A percentile compares a stretch with the other conserved stretches of the same genome.
phyloP scores from a whole-genome alignment of 148 eudicot species.

The Silene latifolia region DNA sequence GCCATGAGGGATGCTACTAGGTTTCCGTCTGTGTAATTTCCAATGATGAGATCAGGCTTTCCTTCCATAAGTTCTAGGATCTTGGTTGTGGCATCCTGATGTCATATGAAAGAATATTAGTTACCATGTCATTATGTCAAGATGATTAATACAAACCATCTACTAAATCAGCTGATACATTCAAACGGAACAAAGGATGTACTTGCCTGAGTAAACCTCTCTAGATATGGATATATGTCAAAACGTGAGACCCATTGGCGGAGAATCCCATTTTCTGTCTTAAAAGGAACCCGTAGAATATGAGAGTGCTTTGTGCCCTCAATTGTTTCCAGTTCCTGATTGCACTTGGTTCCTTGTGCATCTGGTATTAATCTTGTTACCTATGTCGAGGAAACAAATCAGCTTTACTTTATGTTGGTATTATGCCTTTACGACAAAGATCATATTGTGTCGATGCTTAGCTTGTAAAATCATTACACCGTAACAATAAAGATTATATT shows the following conservation, averaged over 20 bases:
- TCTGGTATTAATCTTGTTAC: slow-evolving; percentile 92
- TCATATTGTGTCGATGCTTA: not conserved
- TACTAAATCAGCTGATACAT: slow-evolving; percentile 4
- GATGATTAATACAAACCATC: not conserved
- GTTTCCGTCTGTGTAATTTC: slow-evolving; percentile 94
- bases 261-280: slow-evolving; percentile 62
- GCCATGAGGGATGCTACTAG: slow-evolving; percentile 92
- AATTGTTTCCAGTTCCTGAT: slow-evolving; percentile 59
- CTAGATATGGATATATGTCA: slow-evolving; percentile 90
- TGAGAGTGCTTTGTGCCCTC: slow-evolving; percentile 73
- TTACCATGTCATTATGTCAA: not conserved
- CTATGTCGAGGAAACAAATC: slow-evolving; percentile 29
- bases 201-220: slow-evolving; percentile 72
- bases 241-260: slow-evolving; percentile 88
- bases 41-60: slow-evolving; percentile 88
- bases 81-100: slow-evolving; percentile 73
- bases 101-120: slow-evolving; percentile 18
- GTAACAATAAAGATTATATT: too few relatives aligned
- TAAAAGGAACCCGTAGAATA: slow-evolving; percentile 85
- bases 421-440: not conserved
- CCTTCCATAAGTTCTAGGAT: slow-evolving; percentile 70
- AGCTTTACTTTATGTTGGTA: not conserved
- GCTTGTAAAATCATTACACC: too few relatives aligned
- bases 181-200: not conserved
- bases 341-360: slow-evolving; percentile 84